A percentile compares a stretch with the other conserved stretches of the same genome.
phyloP scores from a whole-genome alignment of 805 yeast genomes.

The Komagataella ulmi region DNA sequence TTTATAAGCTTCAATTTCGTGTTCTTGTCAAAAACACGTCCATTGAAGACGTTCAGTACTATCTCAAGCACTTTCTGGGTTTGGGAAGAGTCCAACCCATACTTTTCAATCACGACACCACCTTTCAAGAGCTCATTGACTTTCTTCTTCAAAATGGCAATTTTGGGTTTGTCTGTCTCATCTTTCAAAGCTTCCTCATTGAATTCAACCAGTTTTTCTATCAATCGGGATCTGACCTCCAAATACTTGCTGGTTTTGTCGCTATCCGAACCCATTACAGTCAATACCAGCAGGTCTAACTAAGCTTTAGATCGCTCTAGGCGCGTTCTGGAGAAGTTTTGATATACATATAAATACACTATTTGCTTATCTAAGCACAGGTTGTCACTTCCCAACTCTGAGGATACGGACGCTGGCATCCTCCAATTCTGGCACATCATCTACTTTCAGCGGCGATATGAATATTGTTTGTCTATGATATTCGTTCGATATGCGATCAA shows the following conservation, averaged over 20 bases:
- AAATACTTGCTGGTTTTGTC: not conserved
- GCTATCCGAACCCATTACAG: not conserved
- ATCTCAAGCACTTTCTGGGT: not conserved
- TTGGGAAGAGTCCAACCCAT: not conserved
- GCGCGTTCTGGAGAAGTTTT: not conserved
- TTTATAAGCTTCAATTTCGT: not conserved
- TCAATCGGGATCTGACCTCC: not conserved
- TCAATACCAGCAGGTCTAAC: too few relatives aligned
- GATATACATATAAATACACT: not conserved
- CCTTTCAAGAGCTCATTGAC: not conserved
- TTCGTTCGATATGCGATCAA: conserved; percentile 50
- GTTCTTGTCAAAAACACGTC: not conserved
- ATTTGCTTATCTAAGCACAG: not conserved
- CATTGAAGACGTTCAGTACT: not conserved
- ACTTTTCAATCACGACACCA: not conserved
- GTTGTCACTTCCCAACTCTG: conserved; percentile 1
- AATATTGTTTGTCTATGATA: conserved; percentile 76
- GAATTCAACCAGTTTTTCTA: not conserved
- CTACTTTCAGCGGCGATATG: conserved; percentile 88
- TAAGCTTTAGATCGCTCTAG: not conserved
- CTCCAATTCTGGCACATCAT: conserved; percentile 29
- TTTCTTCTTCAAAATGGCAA: not conserved
- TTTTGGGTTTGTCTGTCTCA: not conserved
- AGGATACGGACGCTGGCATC: not conserved
- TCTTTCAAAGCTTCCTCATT: not conserved